Evolutionary conservation across 768 basidiomycete genomes (phyloP), one percentile per base, ranked within the genome.

Genomic region (Stropharia rugosoannulata): DNA sequence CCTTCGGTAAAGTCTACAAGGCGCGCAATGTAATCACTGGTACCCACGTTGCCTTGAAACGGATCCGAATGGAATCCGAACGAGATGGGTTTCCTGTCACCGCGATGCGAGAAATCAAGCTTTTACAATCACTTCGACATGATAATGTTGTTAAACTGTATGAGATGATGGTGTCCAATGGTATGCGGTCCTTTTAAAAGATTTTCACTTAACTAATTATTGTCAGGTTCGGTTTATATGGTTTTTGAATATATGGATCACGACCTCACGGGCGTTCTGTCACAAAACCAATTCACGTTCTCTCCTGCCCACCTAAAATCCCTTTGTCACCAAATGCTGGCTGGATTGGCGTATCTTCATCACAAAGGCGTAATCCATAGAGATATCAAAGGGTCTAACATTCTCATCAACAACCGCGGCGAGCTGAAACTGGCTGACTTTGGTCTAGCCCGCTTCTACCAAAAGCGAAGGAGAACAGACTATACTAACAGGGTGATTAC

Each of bases 401-500:
- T 99, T 64, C 77, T 99, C 22, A 78, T 99, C 57, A 94, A 93
- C 64, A 90, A 90, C 52, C 80, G 80, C 45, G 97, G 97, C 5
- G 93, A 96, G 70, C 80, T 99, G 56, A 98, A 98, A 73, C 81
- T 99, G 15, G 97, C 84, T 8, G 97, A 99, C 73, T 99, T 99
- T 70, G 97, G 97, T 41, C 81, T 99, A 13, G 97, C 97, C 7
- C 83, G 97, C 49, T 93, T 98, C 69, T 99, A 96, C 72, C 89
- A 94, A 70, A 96, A 95, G 70, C 86, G 90, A 6, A 80, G 92
- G 45, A 81, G 83, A 51, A 88, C 86, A 54, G 97, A 99, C 67
- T 98, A 99, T 68, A 99, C 97, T n/a, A 99, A 99, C 69, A 83
- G 97, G 32, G 97, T 99, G 48, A 98, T 99, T 62, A 99, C 97